Evolutionary conservation across 495 filamentous ascomycete species (phyloP), one percentile per base, ranked within the genome.

Genomic region (Aspergillus asperescens): DNA sequence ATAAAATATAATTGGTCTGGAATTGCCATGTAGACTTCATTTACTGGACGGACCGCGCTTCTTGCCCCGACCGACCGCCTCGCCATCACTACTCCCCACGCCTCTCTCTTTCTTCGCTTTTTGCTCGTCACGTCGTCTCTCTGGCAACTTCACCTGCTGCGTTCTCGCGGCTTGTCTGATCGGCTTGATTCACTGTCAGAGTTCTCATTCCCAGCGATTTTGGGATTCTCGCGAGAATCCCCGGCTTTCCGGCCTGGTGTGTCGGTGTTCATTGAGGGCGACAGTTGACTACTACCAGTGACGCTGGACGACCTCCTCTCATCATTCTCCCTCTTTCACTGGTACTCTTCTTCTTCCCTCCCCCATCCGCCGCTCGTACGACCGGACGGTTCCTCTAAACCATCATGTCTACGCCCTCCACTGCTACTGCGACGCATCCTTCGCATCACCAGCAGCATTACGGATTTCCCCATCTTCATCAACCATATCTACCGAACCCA

Each of bases 341-440:
- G n/a, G 37, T 45, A 37, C 65, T 65, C 83, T 73, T 59, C 79
- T 75, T 74, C 86, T 86, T 73, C 89, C 84, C 71, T 83, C 29
- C 76, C 61, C 76, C 78, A 47, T 86, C 81, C 55, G 46, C 58
- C 62, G 60, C 60, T 69, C 62, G 59, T 64, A 56, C 65, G 55
- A 64, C 59, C 66, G 62, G 64, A 59, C 34, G 62, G 59, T 60
- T 60, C 62, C 49, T 54, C 58, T 55, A 42, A 49, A 67, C 55
- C 68, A 72, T 61, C 63, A 94, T 94, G 89, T 92, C 89, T 73
- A 90, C 88, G 15, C 88, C 88, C 39, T 90, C 88, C 41, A 89
- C 85, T 41, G 86, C 85, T 40, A 88, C 85, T 55, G 84, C 87
- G 56, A 88, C 87, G 57, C 78, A 87, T 64, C 79, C 82, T 57